Evolutionary conservation across 164 flowering plant genomes (phyloP), one percentile per base, ranked within the genome.

Genomic region (Paratinospora sagittata): DNA sequence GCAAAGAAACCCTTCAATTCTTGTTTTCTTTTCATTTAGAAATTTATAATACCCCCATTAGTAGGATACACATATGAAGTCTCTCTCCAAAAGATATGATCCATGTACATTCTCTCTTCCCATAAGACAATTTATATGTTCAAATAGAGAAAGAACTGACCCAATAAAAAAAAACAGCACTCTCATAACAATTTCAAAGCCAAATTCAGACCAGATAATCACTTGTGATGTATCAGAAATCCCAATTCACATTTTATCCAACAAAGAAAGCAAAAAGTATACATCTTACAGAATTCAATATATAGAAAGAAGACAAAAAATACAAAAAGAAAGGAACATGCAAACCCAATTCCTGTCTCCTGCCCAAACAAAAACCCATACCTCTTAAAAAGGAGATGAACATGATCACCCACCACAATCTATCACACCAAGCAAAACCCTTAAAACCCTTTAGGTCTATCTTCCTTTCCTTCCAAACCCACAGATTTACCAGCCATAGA

Each of bases 401-500:
- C 27, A 69, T 41, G 67, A 68, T 52, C 4, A 41, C 45, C 11
- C 41, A 27, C 21, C 45, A 70, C 36, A 19, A 30, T 10, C 64
- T 47, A 47, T 70, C 68, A 62, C 33, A 49, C 24, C 64, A 41
- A 70, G 6, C 66, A 26, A 68, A 36, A 27, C 37, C 33, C 19
- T 76, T 75, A 90, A 79, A 92, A 83, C 37, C 97, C 90, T 78
- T 87, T 85, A 57, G 89, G 74, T 23, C 74, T 82, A 63, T 34
- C 70, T 60, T 81, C 86, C 27, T 81, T 80, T 58, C 73, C 66
- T 33, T 71, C 73, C n/a, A 55, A 70, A 64, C 67, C 87, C 68
- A 10, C 70, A 67, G 87, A 71, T 66, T 80, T 49, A 24, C 78
- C 88, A 70, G 93, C 95, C 98, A 94, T 87, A 33, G 84, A 72